Evolutionary conservation across 2,329 filamentous ascomycete species (phyloP).

Genomic region (Fusarium sp.): DNA sequence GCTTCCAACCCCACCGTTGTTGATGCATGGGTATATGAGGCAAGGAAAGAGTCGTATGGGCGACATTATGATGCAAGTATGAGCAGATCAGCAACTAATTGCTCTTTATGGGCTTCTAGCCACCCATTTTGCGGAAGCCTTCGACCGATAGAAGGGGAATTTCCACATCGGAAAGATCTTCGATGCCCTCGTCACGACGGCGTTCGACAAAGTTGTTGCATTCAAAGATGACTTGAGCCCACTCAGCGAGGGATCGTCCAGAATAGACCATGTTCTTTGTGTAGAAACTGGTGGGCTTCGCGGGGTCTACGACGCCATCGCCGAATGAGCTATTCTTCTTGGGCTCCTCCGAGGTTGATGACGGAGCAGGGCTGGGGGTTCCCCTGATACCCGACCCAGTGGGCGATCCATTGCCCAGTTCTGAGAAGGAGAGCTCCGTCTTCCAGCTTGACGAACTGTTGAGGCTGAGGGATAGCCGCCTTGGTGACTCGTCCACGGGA

Average conservation of each 20-base stretch:
- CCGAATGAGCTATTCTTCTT: slow-evolving; percentile 41
- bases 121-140: slow-evolving; percentile 54
- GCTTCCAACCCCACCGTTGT: slow-evolving; percentile 20
- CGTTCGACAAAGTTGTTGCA: slow-evolving; percentile 86
- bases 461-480: slow-evolving; percentile 35
- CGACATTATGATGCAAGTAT: slow-evolving; percentile 8
- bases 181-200: slow-evolving; percentile 78
- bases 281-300: slow-evolving; percentile 60
- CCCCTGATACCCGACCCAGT: slow-evolving; percentile 11
- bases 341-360: slow-evolving; percentile 25
- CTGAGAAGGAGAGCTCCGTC: slow-evolving; percentile 38
- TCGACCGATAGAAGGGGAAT: slow-evolving; percentile 57
- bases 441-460: slow-evolving; percentile 24
- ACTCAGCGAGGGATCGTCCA: slow-evolving; percentile 82
- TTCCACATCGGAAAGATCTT: slow-evolving; percentile 75
- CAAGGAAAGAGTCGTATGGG: slow-evolving; percentile 15
- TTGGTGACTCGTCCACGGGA: slow-evolving; percentile 45
- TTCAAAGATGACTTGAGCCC: slow-evolving; percentile 79
- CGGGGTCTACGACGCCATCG: slow-evolving; percentile 54
- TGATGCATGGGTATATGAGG: slow-evolving; percentile 8
- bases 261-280: slow-evolving; percentile 68
- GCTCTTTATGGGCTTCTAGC: slow-evolving; percentile 34
- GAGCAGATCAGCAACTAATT: neutral
- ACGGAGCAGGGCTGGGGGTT: slow-evolving; percentile 15
- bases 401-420: slow-evolving; percentile 28